Base-by-base conservation (phyloP, 345 rosid species). In the Zanthoxylum bungeanum region DNA sequence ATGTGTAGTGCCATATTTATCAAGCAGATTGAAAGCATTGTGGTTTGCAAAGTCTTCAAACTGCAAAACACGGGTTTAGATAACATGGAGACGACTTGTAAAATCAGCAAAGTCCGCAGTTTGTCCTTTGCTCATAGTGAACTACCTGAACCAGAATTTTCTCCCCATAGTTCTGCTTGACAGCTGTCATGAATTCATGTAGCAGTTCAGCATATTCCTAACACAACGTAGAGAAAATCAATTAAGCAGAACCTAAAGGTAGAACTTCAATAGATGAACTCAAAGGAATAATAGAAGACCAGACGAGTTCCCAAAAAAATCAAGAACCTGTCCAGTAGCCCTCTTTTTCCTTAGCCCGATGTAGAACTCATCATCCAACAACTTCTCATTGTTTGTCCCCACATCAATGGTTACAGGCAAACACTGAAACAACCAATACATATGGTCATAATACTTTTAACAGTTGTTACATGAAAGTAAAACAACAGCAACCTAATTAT, bases 11-110 rank as follows among this genome's bases (percentile, higher is more conserved):
- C 92, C 88, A 75, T 95, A 92, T 80, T 90, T 89, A 59, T 87
- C 96, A 25, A 95, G 87, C 71, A 95, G 82, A 66, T 92, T 92
- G 57, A 95, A 95, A 60, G 99, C 99, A 79, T 92, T 92, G 81
- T 95, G 99, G 82, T 95, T 95, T 28, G 99, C 99, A 28, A 95
- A 95, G 83, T 95, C 98, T 80, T 95, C 99, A 76, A 89, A 95
- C 97, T 94, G 91, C 81, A 84, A 78, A 50, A 59, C 31, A 34
- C 42, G 2, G 17, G 22, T 60, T 66, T 39, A 72, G 50, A 61
- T 55, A 52, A 69, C 56, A 49, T 27, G 11, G 24, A 59, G 19
- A 22, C 44, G 37, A 56, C 27, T 7, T 11, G 39, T 39, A 55
- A 4, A 34, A 60, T 60, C 44, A 60, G n/a, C 1, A 50, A 61